Conservation (phyloP, 2,329 filamentous ascomycete genomes). For the Fusarium sp. region DNA sequence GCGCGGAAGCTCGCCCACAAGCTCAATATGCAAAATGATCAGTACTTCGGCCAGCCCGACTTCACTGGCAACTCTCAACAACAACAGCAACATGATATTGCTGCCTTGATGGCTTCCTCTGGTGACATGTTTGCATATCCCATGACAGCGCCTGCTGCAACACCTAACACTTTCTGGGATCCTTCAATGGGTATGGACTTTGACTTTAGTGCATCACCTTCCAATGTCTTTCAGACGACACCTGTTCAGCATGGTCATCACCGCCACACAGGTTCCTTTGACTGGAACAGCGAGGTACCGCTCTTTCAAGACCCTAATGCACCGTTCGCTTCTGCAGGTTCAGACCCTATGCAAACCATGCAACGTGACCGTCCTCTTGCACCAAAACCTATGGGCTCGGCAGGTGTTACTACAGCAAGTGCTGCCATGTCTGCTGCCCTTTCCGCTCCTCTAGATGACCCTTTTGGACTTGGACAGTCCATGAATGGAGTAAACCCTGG, state of each 20-base stretch:
- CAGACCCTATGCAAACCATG: conserved; percentile 51
- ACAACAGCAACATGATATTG: conserved; percentile 57
- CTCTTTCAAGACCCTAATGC: conserved; percentile 62
- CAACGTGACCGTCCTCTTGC: conserved; percentile 60
- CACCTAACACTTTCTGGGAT: conserved; percentile 68
- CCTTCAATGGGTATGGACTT: conserved; percentile 69
- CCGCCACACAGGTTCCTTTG: conserved; percentile 62
- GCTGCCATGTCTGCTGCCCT: conserved; percentile 55
- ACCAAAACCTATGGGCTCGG: conserved; percentile 59
- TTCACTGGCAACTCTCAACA: conserved; percentile 61
- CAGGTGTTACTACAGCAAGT: conserved; percentile 29
- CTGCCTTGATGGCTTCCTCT: conserved; percentile 57
- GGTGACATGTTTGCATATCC: conserved; percentile 70
- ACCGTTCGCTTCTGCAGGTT: conserved; percentile 47
- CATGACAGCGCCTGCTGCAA: conserved; percentile 65
- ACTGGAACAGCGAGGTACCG: conserved; percentile 67
- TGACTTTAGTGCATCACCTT: conserved; percentile 61
- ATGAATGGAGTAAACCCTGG: conserved; percentile 67
- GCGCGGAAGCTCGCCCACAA: conserved; percentile 65
- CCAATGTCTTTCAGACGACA: conserved; percentile 55
- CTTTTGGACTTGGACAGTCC: conserved; percentile 60
- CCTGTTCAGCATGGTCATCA: conserved; percentile 53
- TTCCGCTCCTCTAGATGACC: conserved; percentile 58
- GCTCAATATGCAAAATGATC: conserved; percentile 68
- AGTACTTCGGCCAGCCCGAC: conserved; percentile 63